phyloP scores from a whole-genome alignment of 208 protist genomes.

The Tritrichomonas musculus region DNA sequence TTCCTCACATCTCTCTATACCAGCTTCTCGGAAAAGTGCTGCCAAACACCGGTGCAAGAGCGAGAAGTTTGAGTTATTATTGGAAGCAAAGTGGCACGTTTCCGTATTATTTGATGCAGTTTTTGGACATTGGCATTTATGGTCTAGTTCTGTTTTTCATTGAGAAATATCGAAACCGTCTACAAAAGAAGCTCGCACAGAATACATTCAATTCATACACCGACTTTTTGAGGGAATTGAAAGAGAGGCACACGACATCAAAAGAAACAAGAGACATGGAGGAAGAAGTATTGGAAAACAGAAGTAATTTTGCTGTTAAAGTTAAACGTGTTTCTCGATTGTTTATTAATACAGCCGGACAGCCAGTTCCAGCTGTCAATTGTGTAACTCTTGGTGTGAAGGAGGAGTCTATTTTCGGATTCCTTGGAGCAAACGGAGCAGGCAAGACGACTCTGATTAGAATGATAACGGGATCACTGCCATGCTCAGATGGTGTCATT shows the following conservation, averaged over 20 bases:
- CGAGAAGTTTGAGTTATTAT: too few species aligned
- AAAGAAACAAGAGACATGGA: neutral
- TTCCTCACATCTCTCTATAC: too few species aligned
- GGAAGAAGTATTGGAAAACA: neutral
- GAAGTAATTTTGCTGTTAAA: neutral
- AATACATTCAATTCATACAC: neutral
- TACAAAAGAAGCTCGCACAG: neutral
- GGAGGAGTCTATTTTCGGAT: neutral
- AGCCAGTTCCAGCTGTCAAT: neutral
- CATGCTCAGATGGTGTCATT: conserved; percentile 30
- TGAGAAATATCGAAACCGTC: neutral
- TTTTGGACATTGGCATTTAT: neutral
- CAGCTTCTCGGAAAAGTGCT: too few species aligned
- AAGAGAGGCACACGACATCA: neutral
- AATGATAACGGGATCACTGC: conserved; percentile 38
- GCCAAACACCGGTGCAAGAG: too few species aligned
- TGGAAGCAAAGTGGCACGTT: neutral
- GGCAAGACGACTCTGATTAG: conserved; percentile 21
- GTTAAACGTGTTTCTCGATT: neutral
- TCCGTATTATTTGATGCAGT: neutral
- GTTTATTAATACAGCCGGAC: neutral
- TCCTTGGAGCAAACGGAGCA: neutral
- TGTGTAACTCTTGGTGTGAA: neutral
- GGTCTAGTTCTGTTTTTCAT: neutral
- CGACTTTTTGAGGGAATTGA: neutral